These are phyloP conservation scores for Stephania japonica DNA, from an alignment of 164 flowering plant genomes.

Conservation along the genomic window DNA sequence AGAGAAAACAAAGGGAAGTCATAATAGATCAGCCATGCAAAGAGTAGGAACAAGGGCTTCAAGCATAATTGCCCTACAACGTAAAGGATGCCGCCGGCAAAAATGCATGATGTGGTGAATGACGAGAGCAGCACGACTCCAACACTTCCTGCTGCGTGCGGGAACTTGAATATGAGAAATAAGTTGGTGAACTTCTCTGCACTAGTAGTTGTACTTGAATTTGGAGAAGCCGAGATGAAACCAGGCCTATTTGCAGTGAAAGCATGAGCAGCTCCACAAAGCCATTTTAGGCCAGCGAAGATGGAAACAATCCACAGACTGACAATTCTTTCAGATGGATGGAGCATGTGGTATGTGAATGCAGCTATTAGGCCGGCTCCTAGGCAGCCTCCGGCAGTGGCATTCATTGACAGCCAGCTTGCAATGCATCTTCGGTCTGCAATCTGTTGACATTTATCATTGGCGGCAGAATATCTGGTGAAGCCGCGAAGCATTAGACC, in stretches of 20 bases:
- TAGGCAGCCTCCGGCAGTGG: constrained; percentile 47
- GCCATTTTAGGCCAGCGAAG: constrained; percentile 58
- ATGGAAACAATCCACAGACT: constrained; percentile 65
- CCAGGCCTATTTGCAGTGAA: constrained; percentile 20
- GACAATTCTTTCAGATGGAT: constrained; percentile 19
- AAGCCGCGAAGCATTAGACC: constrained; percentile 53
- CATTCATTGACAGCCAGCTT: constrained; percentile 45
- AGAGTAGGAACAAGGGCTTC: constrained; percentile 24
- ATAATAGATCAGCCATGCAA: constrained; percentile 48
- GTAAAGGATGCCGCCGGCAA: constrained; percentile 42
- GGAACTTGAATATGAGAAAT: constrained; percentile 33
- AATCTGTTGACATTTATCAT: constrained; percentile 20
- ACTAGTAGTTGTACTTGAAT: not conserved
- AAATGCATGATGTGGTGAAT: constrained; percentile 45
- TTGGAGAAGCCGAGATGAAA: not conserved
- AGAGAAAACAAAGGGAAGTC: constrained; percentile 43
- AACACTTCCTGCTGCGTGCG: constrained; percentile 47
- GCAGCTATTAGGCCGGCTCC: constrained; percentile 51
- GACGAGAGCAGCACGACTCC: constrained; percentile 37
- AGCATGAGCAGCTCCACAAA: constrained; percentile 34
- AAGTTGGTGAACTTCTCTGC: constrained; percentile 10
- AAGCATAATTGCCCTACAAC: constrained; percentile 41
- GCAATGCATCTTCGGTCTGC: constrained; percentile 24
- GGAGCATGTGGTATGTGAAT: constrained; percentile 58
- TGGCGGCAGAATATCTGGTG: constrained; percentile 20